phyloP scores from a whole-genome alignment of 495 filamentous ascomycete species.

The Penicilliopsis zonata region DNA sequence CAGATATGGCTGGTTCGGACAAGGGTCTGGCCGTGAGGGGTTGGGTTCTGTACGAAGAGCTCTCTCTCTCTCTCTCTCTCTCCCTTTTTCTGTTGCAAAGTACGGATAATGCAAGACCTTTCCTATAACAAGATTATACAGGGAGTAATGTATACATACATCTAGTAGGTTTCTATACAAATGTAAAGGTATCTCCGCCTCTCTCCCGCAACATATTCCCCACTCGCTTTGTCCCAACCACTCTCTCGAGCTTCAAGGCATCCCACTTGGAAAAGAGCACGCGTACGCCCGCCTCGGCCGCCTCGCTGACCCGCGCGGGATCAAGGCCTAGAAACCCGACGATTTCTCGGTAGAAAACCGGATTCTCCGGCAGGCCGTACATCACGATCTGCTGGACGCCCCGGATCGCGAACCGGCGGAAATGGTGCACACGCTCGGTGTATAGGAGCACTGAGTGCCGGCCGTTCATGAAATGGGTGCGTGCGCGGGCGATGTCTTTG shows the following conservation, averaged over 20 bases:
- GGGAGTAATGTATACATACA: no score
- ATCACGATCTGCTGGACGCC: constrained; percentile 73
- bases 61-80: no score
- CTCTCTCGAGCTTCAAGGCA: constrained; percentile 71
- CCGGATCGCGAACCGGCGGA: constrained; percentile 66
- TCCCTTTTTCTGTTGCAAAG: no score
- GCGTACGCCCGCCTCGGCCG: constrained; percentile 40
- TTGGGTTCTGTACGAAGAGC: no score
- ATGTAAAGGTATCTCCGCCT: constrained; percentile 76
- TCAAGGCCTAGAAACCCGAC: constrained; percentile 52
- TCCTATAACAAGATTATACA: no score
- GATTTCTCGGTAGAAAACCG: constrained; percentile 78
- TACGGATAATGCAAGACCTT: no score
- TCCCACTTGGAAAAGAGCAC: constrained; percentile 83
- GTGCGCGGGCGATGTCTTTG: constrained; percentile 64
- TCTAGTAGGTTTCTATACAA: constrained; percentile 17
- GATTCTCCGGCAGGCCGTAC: constrained; percentile 84
- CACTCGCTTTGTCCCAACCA: constrained; percentile 70
- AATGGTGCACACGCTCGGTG: constrained; percentile 89
- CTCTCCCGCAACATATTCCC: constrained; percentile 57
- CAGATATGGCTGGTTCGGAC: no score
- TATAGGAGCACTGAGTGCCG: constrained; percentile 77
- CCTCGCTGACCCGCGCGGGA: constrained; percentile 18
- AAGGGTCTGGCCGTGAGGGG: no score
- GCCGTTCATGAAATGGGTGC: constrained; percentile 77